Evolutionary conservation across 2,329 filamentous ascomycete genomes (phyloP), one percentile per base, ranked within the genome.

Genomic region (Acrocalymma vagum): DNA sequence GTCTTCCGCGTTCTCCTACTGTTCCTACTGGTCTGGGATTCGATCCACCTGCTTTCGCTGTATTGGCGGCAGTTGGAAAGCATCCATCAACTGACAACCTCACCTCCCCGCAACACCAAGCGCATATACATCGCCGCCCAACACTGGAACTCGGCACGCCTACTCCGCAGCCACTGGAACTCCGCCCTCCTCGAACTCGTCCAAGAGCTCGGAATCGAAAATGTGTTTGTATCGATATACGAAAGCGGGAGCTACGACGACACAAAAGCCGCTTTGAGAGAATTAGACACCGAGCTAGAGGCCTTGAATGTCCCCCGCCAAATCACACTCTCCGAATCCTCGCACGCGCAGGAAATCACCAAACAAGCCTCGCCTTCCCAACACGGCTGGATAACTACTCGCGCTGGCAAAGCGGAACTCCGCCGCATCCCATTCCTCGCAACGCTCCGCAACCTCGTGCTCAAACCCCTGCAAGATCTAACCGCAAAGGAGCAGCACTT

Each of bases 231-330:
- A 26, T 83, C 81, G 45, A 77, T 89, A 20, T 79, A 81, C 43
- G 86, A 90, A 64, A 86, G 82, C 54, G 86, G 86, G 5, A 87
- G 83, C 60, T 84, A 79, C 72, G 87, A 90, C 61, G 74, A 84
- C 42, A 87, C 81, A 13, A 88, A 88, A 64, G 77, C 72, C 11
- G 80, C 79, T 6, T 69, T 90, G 50, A 69, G 63, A 15, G 74
- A 79, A 16, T 70, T 90, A 18, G 83, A 86, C 42, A 52, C 47
- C 1, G 67, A 78, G 38, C 70, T 89, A 8, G 79, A 74, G 7
- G 60, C 62, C 9, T 54, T 81, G 11, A 76, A 78, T 1, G 79
- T 88, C 3, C 66, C 72, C 26, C 75, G 78, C 18, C 79, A 72
- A 18, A 77, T 89, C 16, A 72, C 79, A 3, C 60, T 85, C 5